These are phyloP conservation scores for Wickerhamiella australiensis DNA, from an alignment of 805 yeast species.

Conservation along the genomic window DNA sequence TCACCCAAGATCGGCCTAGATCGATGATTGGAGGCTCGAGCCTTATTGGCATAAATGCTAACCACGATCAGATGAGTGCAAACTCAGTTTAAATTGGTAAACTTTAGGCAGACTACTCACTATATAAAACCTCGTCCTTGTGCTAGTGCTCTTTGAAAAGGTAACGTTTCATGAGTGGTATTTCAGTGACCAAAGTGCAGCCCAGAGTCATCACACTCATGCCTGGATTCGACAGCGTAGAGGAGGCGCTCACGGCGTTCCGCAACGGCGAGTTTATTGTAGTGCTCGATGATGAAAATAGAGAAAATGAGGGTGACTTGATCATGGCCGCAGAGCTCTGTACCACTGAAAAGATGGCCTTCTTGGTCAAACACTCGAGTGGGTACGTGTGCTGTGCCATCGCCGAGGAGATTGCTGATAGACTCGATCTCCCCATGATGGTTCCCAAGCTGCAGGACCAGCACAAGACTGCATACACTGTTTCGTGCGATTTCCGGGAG, in stretches of 20 bases:
- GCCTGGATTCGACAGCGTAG: constrained; percentile 39
- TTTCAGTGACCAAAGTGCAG: not conserved
- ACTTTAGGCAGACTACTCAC: too few relatives aligned
- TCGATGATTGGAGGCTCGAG: too few relatives aligned
- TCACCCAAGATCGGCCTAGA: too few relatives aligned
- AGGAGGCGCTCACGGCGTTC: constrained; percentile 62
- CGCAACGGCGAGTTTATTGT: constrained; percentile 71
- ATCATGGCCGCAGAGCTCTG: constrained; percentile 79
- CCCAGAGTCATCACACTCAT: constrained; percentile 9
- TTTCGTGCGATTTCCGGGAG: constrained; percentile 72
- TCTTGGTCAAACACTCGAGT: constrained; percentile 56
- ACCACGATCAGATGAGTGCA: too few relatives aligned
- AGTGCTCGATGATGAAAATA: constrained; percentile 92
- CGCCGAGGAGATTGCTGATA: constrained; percentile 63
- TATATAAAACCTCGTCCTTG: too few relatives aligned
- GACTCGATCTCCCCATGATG: constrained; percentile 71
- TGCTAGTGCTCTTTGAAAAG: too few relatives aligned
- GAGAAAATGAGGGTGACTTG: constrained; percentile 97
- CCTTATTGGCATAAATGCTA: too few relatives aligned
- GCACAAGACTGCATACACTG: constrained; percentile 94
- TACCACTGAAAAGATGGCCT: constrained; percentile 85
- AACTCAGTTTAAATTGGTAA: too few relatives aligned
- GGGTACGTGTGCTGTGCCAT: constrained; percentile 94
- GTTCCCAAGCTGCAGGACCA: constrained; percentile 53
- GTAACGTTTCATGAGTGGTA: not conserved